Evolutionary conservation across 108 stramenopile species (phyloP).

Genomic region (Nannochloropsis gaditana): DNA sequence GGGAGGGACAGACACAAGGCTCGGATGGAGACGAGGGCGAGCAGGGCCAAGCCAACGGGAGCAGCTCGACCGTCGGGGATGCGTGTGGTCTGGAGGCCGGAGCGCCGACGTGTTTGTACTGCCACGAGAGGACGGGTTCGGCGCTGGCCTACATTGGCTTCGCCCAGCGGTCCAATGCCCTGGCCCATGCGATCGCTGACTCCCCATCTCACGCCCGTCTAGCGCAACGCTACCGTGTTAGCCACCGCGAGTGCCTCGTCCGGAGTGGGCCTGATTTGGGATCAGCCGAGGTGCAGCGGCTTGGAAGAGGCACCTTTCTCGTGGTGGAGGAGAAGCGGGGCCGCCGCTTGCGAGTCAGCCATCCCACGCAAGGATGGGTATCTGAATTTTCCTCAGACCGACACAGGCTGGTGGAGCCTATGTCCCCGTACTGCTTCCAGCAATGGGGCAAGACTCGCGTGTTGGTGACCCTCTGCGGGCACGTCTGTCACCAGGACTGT

Average conservation of each 20-base stretch:
- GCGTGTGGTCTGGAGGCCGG: slow-evolving; percentile 24
- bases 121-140: slow-evolving; percentile 36
- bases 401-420: not conserved
- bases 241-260: not conserved
- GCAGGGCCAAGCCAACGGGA: not conserved
- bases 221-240: not conserved
- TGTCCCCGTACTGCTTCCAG: not conserved
- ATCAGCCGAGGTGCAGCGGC: not conserved
- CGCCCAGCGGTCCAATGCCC: slow-evolving; percentile 33
- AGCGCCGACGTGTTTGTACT: slow-evolving; percentile 43
- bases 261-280: not conserved
- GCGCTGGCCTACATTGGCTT: slow-evolving; percentile 36
- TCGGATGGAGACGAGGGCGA: not conserved
- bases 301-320: not conserved
- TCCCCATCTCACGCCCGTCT: not conserved
- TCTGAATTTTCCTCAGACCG: not conserved
- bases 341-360: not conserved
- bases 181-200: slow-evolving; percentile 16
- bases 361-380: not conserved
- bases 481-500: slow-evolving; percentile 89
- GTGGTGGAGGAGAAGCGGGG: slow-evolving; percentile 11
- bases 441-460: slow-evolving; percentile 42
- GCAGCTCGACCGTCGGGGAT: not conserved
- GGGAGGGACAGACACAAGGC: not conserved
- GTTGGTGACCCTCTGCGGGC: slow-evolving; percentile 69